Evolutionary conservation across 169 alveolate species (phyloP), one percentile per base, ranked within the genome.

Genomic region (Babesia sp.): DNA sequence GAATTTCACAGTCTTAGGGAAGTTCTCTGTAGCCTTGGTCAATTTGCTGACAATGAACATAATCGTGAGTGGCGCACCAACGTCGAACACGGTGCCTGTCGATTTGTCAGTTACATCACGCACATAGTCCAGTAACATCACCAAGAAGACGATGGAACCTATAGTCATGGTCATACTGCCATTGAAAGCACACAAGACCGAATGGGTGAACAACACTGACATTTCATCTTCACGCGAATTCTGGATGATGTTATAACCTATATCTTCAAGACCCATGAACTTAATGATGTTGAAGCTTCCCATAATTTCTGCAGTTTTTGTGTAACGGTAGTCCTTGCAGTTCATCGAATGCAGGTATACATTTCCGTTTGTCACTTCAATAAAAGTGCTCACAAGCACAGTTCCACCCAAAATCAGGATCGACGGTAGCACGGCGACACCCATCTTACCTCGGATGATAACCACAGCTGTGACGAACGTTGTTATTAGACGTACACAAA

Each of bases 291-390:
- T 36, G 24, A 78, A 39, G 44, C 41, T 69, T 3, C 78, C 33
- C 12, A 78, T 24, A 41, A 78, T 53, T 22, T 78, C 75, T 16
- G n/a, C 22, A n/a, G 77, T 41, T 42, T 78, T 78, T 18, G 76
- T 0, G 29, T 50, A 34, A 16, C 86, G 61, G 55, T 67, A 56
- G 48, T 78, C 86, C 76, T 69, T 78, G 29, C 59, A 64, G 37
- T 51, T 54, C 41, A 56, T 46, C 22, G 68, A 57, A 28, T 68
- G 72, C 61, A 61, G 37, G 16, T 50, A 59, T 29, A 46, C 56
- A 64, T 22, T 28, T 44, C 86, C 61, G 48, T 78, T 78, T 12
- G n/a, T 28, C n/a, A 69, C 51, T 66, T 78, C 86, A 33, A 78
- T 39, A 16, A 54, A 4, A 8, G 44, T 58, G 64, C 54, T 78